phyloP scores from a whole-genome alignment of 2,329 filamentous ascomycete genomes.

The Penicillium sp. region DNA sequence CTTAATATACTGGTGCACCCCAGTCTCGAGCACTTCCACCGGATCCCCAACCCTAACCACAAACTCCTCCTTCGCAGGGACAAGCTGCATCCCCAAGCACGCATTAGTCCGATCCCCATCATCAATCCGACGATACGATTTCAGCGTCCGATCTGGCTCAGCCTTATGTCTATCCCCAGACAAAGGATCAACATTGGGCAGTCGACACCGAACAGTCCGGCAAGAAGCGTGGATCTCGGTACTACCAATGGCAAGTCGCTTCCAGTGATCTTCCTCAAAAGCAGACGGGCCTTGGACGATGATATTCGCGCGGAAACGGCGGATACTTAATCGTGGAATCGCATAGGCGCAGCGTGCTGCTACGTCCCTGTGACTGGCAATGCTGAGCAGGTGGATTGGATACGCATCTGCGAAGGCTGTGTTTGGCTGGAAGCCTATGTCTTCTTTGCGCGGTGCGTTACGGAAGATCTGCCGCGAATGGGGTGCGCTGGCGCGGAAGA shows the following conservation, averaged over 20 bases:
- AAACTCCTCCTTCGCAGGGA: slow-evolving; percentile 36
- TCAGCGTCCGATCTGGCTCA: slow-evolving; percentile 52
- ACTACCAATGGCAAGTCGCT: slow-evolving; percentile 46
- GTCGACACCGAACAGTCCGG: slow-evolving; percentile 57
- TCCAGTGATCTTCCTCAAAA: slow-evolving; percentile 60
- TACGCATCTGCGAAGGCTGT: slow-evolving; percentile 61
- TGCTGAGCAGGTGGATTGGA: slow-evolving; percentile 55
- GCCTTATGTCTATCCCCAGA: slow-evolving; percentile 49
- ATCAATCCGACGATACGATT: slow-evolving; percentile 52
- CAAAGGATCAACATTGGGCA: slow-evolving; percentile 59
- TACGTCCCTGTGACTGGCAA: slow-evolving; percentile 55
- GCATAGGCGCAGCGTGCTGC: slow-evolving; percentile 41
- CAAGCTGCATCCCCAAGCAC: slow-evolving; percentile 55
- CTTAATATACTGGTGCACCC: slow-evolving; percentile 46
- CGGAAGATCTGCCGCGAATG: slow-evolving; percentile 52
- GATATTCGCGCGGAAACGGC: slow-evolving; percentile 59
- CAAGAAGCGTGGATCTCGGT: slow-evolving; percentile 50
- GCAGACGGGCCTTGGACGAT: slow-evolving; percentile 53
- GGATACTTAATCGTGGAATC: slow-evolving; percentile 48
- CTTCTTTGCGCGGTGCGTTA: slow-evolving; percentile 52
- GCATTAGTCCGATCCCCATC: slow-evolving; percentile 48
- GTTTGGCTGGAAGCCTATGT: slow-evolving; percentile 52
- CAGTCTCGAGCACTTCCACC: slow-evolving; percentile 42
- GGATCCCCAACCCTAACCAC: slow-evolving; percentile 39
- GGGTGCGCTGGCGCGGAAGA: slow-evolving; percentile 53